Base-by-base conservation (phyloP, 2,329 filamentous ascomycete genomes). In the Dothideomycetes sp. region DNA sequence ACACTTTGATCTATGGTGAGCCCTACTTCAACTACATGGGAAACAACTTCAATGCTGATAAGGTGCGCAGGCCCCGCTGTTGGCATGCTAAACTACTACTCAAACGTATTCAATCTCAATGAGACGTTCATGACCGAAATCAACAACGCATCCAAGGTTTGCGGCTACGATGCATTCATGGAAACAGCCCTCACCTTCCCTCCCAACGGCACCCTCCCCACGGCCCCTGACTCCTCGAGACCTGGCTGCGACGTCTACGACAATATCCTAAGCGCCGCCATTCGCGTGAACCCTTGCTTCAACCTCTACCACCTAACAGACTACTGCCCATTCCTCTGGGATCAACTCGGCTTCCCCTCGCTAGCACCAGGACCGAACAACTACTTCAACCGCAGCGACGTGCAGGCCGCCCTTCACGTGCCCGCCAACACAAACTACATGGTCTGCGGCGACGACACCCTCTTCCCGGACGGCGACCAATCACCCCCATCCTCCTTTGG, bases 111-210 rank as follows among this genome's bases (percentile, higher is more conserved):
- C 18, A 40, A 43, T 33, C 36, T 47, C 18, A 47, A 47, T 40
- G 39, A 45, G 12, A 39, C 41, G 8, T 45, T 48, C 36, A 15
- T 48, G 19, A 19, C 30, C 4, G 24, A 40, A 16, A 19, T 46
- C 14, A 36, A 38, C 8, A 27, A 37, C 8, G 2, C 68, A 62
- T 62, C 68, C 37, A 47, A 66, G 19, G 49, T 54, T 4, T 73
- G 69, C 47, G 66, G 66, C 32, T 70, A 69, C 48, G 56, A 58
- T 9, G 31, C 57, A 2, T 69, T 37, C 38, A 14, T 42, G 16
- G 37, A 39, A 9, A 59, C 68, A 31, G 68, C 69, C 48, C 60
- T 68, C 42, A 56, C 50, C 4, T 68, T 62, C 42, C 65, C 65
- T 10, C 50, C 52, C 16, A 48, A 53, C 31, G 52, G 49, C 3